Conservation (phyloP, 495 filamentous ascomycete species). For the Letharia lupina region DNA sequence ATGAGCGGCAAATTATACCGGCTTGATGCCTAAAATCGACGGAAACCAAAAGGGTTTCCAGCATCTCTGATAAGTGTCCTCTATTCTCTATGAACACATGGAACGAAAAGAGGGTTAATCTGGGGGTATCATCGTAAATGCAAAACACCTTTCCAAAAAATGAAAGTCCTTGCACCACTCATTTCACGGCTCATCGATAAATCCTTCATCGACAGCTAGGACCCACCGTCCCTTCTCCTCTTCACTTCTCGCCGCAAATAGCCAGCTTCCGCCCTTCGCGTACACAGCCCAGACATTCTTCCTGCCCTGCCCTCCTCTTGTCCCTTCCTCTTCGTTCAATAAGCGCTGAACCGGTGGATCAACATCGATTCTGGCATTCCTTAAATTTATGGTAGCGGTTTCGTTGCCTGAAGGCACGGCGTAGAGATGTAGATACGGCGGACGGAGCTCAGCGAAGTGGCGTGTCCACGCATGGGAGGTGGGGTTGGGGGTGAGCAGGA, state of each 20-base stretch:
- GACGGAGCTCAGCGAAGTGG: conserved; percentile 85
- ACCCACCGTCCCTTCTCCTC: conserved; percentile 94
- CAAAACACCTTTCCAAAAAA: conserved; percentile 1
- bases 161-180: neutral
- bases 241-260: conserved; percentile 84
- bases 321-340: conserved; percentile 41
- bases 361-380: conserved; percentile 77
- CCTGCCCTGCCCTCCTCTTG: conserved; percentile 37
- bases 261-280: conserved; percentile 83
- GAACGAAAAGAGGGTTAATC: neutral
- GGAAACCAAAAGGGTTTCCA: too few relatives aligned
- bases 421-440: conserved; percentile 88
- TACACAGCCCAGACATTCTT: conserved; percentile 87
- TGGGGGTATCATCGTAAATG: conserved; percentile 4
- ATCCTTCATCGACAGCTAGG: conserved; percentile 25
- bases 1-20: too few relatives aligned
- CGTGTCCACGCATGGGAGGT: conserved; percentile 55
- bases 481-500: conserved; percentile 17
- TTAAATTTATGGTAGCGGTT: conserved; percentile 75
- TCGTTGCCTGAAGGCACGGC: conserved; percentile 79
- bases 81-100: neutral
- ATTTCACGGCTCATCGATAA: conserved; percentile 12
- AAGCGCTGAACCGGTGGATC: conserved; percentile 78
- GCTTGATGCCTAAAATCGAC: too few relatives aligned
- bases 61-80: neutral